Conservation (phyloP, 2,329 filamentous ascomycete species). For the Cladophialophora immunda region DNA sequence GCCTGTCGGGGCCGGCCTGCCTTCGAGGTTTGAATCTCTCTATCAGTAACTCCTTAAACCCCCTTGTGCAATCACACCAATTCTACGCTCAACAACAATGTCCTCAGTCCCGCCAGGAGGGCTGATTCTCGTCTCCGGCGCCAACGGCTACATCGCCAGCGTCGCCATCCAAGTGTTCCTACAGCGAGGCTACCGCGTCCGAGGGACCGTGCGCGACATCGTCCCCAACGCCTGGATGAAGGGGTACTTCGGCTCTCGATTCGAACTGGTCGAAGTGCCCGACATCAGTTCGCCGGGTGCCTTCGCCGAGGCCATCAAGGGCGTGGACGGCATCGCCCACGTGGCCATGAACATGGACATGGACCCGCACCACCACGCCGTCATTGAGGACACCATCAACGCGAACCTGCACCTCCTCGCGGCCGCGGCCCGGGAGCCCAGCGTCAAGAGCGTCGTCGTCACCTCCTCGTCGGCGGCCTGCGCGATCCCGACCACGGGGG, state of each 20-base stretch:
- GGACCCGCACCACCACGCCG: constrained; percentile 48
- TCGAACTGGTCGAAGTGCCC: background rate
- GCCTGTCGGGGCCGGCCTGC: no score
- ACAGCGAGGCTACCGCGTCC: constrained; percentile 54
- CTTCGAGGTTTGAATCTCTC: no score
- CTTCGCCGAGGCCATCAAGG: background rate
- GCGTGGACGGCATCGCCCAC: background rate
- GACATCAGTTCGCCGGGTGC: background rate
- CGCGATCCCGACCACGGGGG: no score
- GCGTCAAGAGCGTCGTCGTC: constrained; percentile 43
- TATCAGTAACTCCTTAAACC: no score
- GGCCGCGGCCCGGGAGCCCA: constrained; percentile 22
- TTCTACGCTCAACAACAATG: no score
- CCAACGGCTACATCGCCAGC: constrained; percentile 51
- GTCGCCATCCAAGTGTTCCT: constrained; percentile 48
- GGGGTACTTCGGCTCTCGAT: constrained; percentile 43
- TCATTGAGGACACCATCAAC: constrained; percentile 46
- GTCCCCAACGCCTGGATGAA: constrained; percentile 41
- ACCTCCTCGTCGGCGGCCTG: constrained; percentile 2
- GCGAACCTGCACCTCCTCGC: constrained; percentile 5
- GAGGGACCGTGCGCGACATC: constrained; percentile 53
- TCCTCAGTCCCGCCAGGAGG: no score
- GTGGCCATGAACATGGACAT: background rate
- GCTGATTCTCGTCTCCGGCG: constrained; percentile 48
- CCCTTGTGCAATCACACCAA: no score